A percentile compares a stretch with the other conserved stretches of the same genome.
Evolutionary conservation across 2,329 filamentous ascomycete genomes (phyloP).

Genomic region (Penicillium frequentans): DNA sequence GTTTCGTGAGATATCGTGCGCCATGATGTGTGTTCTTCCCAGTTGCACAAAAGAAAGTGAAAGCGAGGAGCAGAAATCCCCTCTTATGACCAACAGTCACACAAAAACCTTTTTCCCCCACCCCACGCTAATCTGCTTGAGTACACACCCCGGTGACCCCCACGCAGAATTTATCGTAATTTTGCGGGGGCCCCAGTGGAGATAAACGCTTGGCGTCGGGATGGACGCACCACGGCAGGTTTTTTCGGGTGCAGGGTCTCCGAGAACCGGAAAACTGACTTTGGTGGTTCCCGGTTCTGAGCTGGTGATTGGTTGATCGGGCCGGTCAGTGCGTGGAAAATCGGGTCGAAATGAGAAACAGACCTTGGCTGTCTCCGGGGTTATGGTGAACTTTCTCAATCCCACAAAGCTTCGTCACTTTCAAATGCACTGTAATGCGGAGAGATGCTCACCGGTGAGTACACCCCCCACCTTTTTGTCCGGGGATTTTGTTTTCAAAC

Average conservation of each 20-base stretch:
- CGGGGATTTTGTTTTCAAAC: background rate
- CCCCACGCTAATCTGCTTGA: constrained; percentile 3
- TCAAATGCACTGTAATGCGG: background rate
- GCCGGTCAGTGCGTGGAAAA: constrained; percentile 3
- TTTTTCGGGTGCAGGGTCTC: constrained; percentile 3
- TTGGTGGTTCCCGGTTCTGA: background rate
- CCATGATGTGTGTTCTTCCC: constrained; percentile 14
- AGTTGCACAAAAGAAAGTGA: constrained; percentile 7
- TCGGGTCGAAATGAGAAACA: background rate
- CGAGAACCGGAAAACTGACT: constrained; percentile 8
- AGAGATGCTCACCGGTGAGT: background rate
- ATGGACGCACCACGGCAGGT: constrained; percentile 2
- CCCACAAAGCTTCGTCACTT: background rate
- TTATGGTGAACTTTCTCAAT: background rate
- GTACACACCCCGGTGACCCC: constrained; percentile 12
- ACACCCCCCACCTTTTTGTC: background rate
- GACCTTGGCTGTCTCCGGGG: background rate
- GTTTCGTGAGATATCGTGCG: constrained; percentile 21
- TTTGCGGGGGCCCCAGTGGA: constrained; percentile 13
- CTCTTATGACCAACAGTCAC: constrained; percentile 1
- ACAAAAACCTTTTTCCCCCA: constrained; percentile 3
- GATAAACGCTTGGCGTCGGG: constrained; percentile 6
- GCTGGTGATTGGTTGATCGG: constrained; percentile 6
- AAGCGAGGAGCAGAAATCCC: background rate
- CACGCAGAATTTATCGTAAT: constrained; percentile 14